These are phyloP conservation scores for Gonapodya sp. DNA, from an alignment of 192 early-diverging fungal species.

Conservation along the genomic window DNA sequence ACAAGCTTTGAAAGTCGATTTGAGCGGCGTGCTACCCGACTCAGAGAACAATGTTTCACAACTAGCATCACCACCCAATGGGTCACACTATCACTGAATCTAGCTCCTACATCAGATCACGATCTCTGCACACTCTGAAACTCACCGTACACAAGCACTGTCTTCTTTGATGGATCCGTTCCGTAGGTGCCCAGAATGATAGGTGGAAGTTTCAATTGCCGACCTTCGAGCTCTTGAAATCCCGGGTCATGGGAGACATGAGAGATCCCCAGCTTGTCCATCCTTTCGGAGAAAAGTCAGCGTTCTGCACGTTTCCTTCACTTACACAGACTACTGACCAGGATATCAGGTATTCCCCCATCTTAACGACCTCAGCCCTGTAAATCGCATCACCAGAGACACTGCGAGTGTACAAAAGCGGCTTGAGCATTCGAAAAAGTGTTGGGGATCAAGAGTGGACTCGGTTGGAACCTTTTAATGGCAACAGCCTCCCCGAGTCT, in stretches of 20 bases:
- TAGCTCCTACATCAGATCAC: no score
- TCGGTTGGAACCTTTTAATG: not conserved
- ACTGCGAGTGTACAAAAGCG: conserved; percentile 10
- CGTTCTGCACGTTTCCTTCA: not conserved
- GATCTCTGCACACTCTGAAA: no score
- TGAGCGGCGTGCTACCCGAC: not conserved
- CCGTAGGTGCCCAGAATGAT: conserved; percentile 88
- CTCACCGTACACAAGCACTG: conserved; percentile 78
- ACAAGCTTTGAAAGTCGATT: not conserved
- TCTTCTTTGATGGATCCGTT: conserved; percentile 85
- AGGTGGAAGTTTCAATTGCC: conserved; percentile 72
- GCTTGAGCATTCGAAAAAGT: not conserved
- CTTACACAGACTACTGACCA: not conserved
- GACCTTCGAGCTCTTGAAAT: conserved; percentile 73
- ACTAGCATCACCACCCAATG: no score
- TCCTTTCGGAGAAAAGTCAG: not conserved
- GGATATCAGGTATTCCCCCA: conserved; percentile 49
- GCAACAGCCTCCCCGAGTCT: not conserved
- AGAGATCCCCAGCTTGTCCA: conserved; percentile 6
- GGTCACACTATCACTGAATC: no score
- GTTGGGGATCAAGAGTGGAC: not conserved
- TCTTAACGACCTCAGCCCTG: conserved; percentile 74
- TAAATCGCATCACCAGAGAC: conserved; percentile 59
- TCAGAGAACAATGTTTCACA: not conserved
- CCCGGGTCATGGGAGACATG: conserved; percentile 53